Base-by-base conservation (phyloP, 2,329 filamentous ascomycete genomes). In the Trichoderma sp. region DNA sequence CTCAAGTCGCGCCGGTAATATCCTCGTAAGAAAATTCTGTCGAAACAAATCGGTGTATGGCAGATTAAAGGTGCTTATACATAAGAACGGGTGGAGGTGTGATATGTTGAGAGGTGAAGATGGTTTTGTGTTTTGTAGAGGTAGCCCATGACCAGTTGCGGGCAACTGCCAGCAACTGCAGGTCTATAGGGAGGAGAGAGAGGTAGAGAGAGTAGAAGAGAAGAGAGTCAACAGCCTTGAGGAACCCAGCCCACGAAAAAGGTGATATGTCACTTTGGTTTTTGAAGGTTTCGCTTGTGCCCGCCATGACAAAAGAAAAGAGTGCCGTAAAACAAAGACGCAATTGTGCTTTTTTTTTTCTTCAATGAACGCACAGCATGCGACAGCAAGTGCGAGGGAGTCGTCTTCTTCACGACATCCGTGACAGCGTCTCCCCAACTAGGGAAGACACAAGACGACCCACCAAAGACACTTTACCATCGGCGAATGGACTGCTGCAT, bases 401-500 rank as follows among this genome's bases (percentile, higher is more conserved):
- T 73, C 73, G 73, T 75, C 77, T 74, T 75, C 77, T 74, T 27
- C 75, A 75, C 71, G 76, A 70, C 72, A 55, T 73, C 71, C 74
- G 31, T 43, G 62, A 35, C 27, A 65, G 27, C 27, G 19, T 19
- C 59, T 35, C 59, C 40, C 61, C 49, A 53, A 73, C 78, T 78
- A 78, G 79, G 53, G 37, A 49, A 49, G 47, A 27, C 47, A 77
- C 78, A 5, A 75, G 60, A 68, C 47, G 68, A 70, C 72, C 71
- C 69, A 62, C 69, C 21, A 53, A 53, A 69, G 47, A 66, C 53
- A 33, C n/a, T 70, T 80, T 88, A 88, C 87, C 87, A 89, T 73
- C 85, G 83, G 72, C 84, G 82, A 72, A 87, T 81, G 66, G 79
- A 75, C 75, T 87, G 85, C 77, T 87, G 86, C 84, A 90, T 86